phyloP scores from a whole-genome alignment of 106 monocot genomes.

The Platanthera guangdongensis region DNA sequence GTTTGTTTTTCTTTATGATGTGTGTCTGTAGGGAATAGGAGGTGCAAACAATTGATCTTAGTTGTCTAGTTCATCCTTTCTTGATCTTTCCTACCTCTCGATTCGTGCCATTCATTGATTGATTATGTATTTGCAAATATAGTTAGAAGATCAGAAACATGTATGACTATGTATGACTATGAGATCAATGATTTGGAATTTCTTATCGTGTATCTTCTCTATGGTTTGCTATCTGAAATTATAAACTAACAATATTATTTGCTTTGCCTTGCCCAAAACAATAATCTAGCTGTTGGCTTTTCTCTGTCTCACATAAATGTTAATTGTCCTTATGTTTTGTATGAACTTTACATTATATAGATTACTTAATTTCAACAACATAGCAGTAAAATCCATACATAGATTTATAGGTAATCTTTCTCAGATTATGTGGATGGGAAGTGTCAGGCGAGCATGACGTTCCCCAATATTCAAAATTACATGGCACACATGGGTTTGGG shows the following conservation, averaged over 20 bases:
- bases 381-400: background rate
- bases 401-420: background rate
- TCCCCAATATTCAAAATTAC: constrained; percentile 49
- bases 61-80: no score
- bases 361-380: background rate
- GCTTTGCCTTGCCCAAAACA: background rate
- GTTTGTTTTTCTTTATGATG: background rate
- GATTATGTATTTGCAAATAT: background rate
- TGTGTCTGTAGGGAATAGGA: background rate
- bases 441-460: constrained; percentile 78
- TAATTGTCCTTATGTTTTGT: background rate
- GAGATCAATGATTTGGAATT: background rate
- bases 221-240: background rate
- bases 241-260: no score
- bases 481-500: constrained; percentile 39
- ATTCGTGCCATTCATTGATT: no score
- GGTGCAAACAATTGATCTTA: background rate
- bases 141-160: background rate
- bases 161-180: background rate
- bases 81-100: no score
- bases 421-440: constrained; percentile 95
- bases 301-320: background rate
- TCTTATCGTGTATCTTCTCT: background rate
- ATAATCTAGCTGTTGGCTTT: background rate
- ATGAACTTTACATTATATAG: background rate